These are phyloP conservation scores for Magnaporthiopsis rhizophila DNA, from an alignment of 2,329 filamentous ascomycete species.

Conservation along the genomic window DNA sequence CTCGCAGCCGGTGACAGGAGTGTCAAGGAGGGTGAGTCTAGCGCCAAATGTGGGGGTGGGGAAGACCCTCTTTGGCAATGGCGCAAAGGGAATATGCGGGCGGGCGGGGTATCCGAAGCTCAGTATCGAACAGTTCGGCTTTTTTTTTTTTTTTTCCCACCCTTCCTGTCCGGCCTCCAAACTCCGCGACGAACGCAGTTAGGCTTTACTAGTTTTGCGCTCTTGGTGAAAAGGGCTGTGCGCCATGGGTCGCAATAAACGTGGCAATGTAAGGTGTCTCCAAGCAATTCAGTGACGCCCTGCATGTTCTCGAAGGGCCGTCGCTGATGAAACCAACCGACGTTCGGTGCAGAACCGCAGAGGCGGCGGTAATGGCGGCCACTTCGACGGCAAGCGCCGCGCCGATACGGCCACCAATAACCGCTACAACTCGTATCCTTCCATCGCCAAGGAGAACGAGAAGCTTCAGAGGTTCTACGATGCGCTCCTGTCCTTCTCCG, in stretches of 20 bases:
- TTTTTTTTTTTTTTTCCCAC: neutral
- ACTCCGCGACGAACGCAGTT: too few species aligned
- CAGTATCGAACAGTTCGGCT: neutral
- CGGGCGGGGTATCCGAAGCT: neutral
- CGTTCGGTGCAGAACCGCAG: constrained; percentile 16
- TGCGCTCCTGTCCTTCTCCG: constrained; percentile 62
- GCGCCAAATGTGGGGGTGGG: neutral
- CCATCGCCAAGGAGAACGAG: constrained; percentile 71
- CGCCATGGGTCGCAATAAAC: constrained; percentile 2
- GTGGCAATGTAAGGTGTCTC: neutral
- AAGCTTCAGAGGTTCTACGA: constrained; percentile 86
- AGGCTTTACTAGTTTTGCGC: neutral
- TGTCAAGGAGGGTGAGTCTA: too few species aligned
- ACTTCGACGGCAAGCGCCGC: constrained; percentile 23
- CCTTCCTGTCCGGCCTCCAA: neutral
- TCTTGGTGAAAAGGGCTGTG: neutral
- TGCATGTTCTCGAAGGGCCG: neutral
- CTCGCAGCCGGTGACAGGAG: too few species aligned
- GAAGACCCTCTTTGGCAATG: neutral
- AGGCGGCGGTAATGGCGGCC: constrained; percentile 25
- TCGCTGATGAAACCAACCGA: neutral
- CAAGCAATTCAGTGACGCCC: neutral
- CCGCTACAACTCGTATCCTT: constrained; percentile 41
- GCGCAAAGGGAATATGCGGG: neutral
- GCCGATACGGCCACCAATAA: constrained; percentile 29